Evolutionary conservation across 768 basidiomycete genomes (phyloP).

Genomic region (Lentinula boryana): DNA sequence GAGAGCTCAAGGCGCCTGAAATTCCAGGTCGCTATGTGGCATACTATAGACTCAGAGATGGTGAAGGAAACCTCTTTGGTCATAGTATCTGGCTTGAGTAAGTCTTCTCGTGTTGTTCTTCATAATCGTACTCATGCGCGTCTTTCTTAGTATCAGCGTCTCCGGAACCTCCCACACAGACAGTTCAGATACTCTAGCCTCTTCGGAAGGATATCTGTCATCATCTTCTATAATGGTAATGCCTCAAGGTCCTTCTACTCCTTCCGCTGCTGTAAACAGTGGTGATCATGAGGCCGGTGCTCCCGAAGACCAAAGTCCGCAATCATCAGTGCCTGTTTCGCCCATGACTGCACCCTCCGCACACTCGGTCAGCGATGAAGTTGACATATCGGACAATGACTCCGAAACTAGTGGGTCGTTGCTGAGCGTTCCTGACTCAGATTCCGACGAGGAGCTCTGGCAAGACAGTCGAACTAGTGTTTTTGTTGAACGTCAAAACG

Average conservation of each 20-base stretch:
- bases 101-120: constrained; percentile 19
- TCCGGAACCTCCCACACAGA: constrained; percentile 33
- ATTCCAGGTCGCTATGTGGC: constrained; percentile 64
- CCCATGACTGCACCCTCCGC: constrained; percentile 7
- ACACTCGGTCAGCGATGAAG: neutral
- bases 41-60: constrained; percentile 70
- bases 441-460: constrained; percentile 50
- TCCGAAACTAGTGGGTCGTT: constrained; percentile 51
- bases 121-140: neutral
- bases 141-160: constrained; percentile 54
- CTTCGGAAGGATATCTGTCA: constrained; percentile 39
- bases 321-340: constrained; percentile 10
- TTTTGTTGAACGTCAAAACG: constrained; percentile 9
- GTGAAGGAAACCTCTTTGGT: constrained; percentile 56
- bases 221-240: constrained; percentile 67
- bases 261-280: neutral
- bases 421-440: constrained; percentile 49
- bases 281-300: neutral
- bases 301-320: neutral
- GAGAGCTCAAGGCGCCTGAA: constrained; percentile 81
- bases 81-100: constrained; percentile 78
- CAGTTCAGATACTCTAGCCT: constrained; percentile 7
- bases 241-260: constrained; percentile 37
- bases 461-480: constrained; percentile 47
- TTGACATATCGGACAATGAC: constrained; percentile 28